These are phyloP conservation scores for Spirogloea muscicola DNA, from an alignment of 139 green algal species.

Conservation along the genomic window DNA sequence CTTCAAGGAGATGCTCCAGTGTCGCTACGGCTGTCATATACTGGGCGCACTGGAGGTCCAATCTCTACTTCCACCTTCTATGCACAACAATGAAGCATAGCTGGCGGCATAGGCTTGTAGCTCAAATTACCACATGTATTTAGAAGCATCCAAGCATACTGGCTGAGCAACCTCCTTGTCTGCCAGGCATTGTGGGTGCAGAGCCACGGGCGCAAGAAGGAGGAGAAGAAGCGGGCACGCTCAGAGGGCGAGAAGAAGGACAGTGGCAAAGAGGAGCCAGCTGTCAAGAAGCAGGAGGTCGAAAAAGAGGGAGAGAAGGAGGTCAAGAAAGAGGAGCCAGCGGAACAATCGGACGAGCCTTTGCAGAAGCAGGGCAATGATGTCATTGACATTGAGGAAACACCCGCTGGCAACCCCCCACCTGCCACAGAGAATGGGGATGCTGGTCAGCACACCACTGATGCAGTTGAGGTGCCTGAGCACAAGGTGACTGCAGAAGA, in stretches of 20 bases:
- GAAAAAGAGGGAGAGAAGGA: background rate
- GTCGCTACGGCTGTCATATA: constrained; percentile 3
- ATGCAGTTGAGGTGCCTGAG: background rate
- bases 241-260: background rate
- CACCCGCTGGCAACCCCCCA: background rate
- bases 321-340: background rate
- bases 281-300: background rate
- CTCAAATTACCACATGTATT: too few relatives aligned
- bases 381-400: background rate
- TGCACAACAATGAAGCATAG: background rate
- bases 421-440: background rate
- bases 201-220: background rate
- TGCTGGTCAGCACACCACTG: background rate
- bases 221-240: constrained; percentile 25
- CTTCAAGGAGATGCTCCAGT: constrained; percentile 40
- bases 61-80: background rate
- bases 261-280: background rate
- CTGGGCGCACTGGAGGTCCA: constrained; percentile 12
- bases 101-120: background rate
- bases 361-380: background rate
- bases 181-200: constrained; percentile 1
- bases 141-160: background rate
- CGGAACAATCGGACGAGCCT: background rate
- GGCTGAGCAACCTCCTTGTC: background rate
- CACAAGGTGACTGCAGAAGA: too few relatives aligned